phyloP scores from a whole-genome alignment of 2,329 filamentous ascomycete genomes.

The Pseudogymnoascus sp. region DNA sequence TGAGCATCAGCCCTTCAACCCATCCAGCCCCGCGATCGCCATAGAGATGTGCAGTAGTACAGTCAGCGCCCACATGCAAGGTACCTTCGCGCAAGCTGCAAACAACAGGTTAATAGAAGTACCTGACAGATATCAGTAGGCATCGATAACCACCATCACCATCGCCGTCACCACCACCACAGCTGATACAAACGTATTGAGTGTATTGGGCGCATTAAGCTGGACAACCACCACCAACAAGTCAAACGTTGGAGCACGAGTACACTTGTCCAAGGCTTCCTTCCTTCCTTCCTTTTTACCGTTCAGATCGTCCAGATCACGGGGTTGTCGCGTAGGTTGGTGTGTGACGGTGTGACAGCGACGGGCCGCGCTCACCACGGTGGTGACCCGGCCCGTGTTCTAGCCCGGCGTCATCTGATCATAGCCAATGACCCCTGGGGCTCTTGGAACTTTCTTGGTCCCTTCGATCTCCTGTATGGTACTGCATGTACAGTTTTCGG shows the following conservation, averaged over 20 bases:
- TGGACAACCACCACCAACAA: neutral
- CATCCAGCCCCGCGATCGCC: neutral
- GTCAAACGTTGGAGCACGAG: neutral
- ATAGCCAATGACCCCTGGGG: neutral
- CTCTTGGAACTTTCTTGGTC: neutral
- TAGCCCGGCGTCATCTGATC: neutral
- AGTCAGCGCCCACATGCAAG: neutral
- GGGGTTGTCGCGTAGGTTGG: neutral
- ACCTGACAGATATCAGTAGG: neutral
- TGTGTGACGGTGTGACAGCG: neutral
- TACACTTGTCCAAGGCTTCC: neutral
- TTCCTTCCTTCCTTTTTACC: neutral
- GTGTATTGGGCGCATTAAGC: neutral
- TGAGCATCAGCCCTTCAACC: neutral
- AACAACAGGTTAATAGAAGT: neutral
- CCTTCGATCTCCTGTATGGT: neutral
- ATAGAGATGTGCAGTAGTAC: neutral
- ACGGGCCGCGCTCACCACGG: too few relatives aligned
- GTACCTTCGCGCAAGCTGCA: neutral
- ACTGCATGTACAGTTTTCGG: neutral
- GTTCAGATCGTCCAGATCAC: neutral
- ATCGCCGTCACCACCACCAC: neutral
- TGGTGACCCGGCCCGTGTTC: neutral
- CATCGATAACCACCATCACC: neutral
- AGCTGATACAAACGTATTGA: neutral